These are phyloP conservation scores for Theileria orientalis DNA, from an alignment of 169 alveolate genomes.

Conservation along the genomic window DNA sequence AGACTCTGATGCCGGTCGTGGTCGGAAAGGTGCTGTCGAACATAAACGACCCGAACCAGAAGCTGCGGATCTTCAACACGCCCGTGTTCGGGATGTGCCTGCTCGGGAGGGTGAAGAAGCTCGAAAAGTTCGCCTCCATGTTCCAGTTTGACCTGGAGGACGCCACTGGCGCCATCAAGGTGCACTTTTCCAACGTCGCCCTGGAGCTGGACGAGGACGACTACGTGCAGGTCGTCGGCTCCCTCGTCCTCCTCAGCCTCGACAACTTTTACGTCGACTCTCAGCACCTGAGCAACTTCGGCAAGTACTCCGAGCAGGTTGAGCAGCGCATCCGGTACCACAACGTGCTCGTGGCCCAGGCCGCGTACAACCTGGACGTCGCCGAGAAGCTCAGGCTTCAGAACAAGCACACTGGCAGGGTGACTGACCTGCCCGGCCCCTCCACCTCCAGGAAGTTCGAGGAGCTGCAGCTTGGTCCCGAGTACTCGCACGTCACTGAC, in stretches of 20 bases:
- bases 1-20: constrained; percentile 45
- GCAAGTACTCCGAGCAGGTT: constrained; percentile 1
- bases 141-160: constrained; percentile 44
- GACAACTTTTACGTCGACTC: constrained; percentile 63
- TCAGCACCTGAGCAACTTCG: constrained; percentile 43
- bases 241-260: constrained; percentile 43
- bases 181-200: constrained; percentile 30
- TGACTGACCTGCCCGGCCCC: constrained; percentile 58
- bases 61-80: constrained; percentile 38
- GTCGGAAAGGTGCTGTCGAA: constrained; percentile 36
- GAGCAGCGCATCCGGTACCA: constrained; percentile 38
- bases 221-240: constrained; percentile 59
- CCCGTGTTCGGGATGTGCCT: constrained; percentile 54
- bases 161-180: constrained; percentile 45
- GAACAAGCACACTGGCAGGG: constrained; percentile 50
- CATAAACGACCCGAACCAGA: constrained; percentile 53
- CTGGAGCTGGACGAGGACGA: constrained; percentile 25
- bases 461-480: constrained; percentile 21
- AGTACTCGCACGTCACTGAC: constrained; percentile 50
- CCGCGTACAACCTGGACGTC: constrained; percentile 54
- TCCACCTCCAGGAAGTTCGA: constrained; percentile 11
- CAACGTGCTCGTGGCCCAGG: constrained; percentile 56
- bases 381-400: constrained; percentile 36
- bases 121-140: constrained; percentile 42
- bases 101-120: constrained; percentile 23